These are phyloP conservation scores for Crucihimalaya himalaica DNA, from an alignment of 345 rosid genomes.

Conservation along the genomic window DNA sequence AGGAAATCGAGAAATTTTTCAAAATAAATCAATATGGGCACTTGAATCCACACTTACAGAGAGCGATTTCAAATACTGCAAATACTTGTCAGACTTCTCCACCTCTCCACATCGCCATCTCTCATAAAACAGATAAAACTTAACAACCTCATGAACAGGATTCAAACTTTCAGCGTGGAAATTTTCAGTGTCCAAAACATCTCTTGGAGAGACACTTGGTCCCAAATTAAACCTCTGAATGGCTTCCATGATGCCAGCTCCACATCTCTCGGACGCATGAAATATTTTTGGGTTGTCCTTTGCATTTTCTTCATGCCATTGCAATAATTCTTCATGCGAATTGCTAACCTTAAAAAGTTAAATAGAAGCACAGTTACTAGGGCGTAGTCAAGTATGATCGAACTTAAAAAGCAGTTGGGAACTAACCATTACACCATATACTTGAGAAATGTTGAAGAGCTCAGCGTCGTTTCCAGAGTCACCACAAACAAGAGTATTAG, in stretches of 20 bases:
- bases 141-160: constrained; percentile 60
- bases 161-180: constrained; percentile 35
- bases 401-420: constrained; percentile 23
- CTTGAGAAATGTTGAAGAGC: constrained; percentile 62
- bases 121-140: constrained; percentile 71
- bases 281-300: constrained; percentile 58
- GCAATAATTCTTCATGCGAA: constrained; percentile 77
- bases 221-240: constrained; percentile 67
- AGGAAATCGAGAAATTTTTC: background rate
- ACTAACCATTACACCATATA: constrained; percentile 85
- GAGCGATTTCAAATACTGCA: constrained; percentile 60
- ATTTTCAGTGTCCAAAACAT: constrained; percentile 46
- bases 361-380: background rate
- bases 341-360: constrained; percentile 64
- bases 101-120: constrained; percentile 86
- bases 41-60: constrained; percentile 51
- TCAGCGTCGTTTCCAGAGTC: constrained; percentile 97
- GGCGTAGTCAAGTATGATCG: constrained; percentile 1
- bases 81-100: constrained; percentile 57
- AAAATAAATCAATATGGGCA: background rate
- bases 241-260: constrained; percentile 83
- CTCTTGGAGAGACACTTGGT: constrained; percentile 69
- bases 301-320: constrained; percentile 72
- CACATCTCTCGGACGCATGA: constrained; percentile 76
- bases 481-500: constrained; percentile 81